phyloP scores from a whole-genome alignment of 768 basidiomycete species.

The Lactarius akahatsu region DNA sequence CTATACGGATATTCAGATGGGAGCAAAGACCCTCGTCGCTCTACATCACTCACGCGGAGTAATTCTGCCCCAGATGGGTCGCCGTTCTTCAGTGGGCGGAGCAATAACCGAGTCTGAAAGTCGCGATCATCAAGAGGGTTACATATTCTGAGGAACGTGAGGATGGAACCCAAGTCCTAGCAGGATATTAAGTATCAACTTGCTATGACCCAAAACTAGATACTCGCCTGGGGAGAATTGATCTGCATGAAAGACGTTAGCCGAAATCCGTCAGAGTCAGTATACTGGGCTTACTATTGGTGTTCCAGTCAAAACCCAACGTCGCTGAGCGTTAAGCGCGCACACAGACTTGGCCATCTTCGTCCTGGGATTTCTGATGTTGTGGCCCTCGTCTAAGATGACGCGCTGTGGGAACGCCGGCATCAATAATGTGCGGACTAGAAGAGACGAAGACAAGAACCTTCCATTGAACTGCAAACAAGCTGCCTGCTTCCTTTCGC shows the following conservation, averaged over 20 bases:
- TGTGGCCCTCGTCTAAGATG: conserved; percentile 88
- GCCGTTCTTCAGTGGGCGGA: conserved; percentile 75
- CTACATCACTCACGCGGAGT: conserved; percentile 49
- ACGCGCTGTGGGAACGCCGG: conserved; percentile 49
- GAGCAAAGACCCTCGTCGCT: not conserved
- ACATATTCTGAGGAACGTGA: conserved; percentile 86
- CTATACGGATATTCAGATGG: conserved; percentile 38
- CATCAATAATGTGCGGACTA: not conserved
- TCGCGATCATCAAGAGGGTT: conserved; percentile 79
- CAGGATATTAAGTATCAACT: conserved; percentile 3
- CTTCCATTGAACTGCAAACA: conserved; percentile 84
- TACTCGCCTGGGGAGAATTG: conserved; percentile 66
- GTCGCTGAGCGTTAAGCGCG: conserved; percentile 62
- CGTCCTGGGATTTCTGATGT: conserved; percentile 80
- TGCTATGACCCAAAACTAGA: not conserved
- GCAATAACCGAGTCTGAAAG: conserved; percentile 74
- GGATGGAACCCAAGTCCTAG: conserved; percentile 85
- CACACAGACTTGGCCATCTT: conserved; percentile 76
- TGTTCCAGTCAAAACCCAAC: conserved; percentile 82
- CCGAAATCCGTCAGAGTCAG: not conserved
- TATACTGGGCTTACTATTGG: conserved; percentile 66
- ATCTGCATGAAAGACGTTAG: conserved; percentile 46
- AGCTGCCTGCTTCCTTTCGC: conserved; percentile 54
- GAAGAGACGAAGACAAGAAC: conserved; percentile 37
- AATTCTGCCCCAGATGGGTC: conserved; percentile 66